phyloP scores from a whole-genome alignment of 768 basidiomycete genomes.

The Postia placenta region DNA sequence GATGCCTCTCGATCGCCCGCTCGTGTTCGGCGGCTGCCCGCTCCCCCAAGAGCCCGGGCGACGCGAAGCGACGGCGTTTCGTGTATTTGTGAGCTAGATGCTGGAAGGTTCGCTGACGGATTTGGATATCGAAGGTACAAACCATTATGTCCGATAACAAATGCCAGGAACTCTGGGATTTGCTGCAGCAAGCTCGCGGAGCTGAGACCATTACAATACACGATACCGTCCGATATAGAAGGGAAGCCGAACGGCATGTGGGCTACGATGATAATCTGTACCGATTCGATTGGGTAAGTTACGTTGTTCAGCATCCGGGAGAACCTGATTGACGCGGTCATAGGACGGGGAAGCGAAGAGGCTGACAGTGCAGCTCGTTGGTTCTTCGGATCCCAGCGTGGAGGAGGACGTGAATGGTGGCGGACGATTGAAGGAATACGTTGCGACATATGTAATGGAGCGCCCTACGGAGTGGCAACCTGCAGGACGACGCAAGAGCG shows the following conservation, averaged over 20 bases:
- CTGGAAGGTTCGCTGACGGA: background rate
- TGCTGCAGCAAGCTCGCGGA: slow-evolving; percentile 61
- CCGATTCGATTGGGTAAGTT: slow-evolving; percentile 72
- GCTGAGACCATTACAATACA: slow-evolving; percentile 48
- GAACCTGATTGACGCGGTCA: slow-evolving; percentile 3
- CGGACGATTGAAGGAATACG: slow-evolving; percentile 69
- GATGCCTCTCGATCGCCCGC: too few relatives aligned
- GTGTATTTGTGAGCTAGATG: background rate
- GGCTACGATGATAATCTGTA: slow-evolving; percentile 75
- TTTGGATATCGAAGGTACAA: slow-evolving; percentile 55
- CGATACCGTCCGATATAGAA: slow-evolving; percentile 70
- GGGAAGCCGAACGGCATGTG: slow-evolving; percentile 72
- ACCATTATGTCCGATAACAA: slow-evolving; percentile 78
- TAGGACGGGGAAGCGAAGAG: slow-evolving; percentile 51
- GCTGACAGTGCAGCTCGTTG: slow-evolving; percentile 57
- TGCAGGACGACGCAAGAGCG: slow-evolving; percentile 28
- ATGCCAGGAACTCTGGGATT: slow-evolving; percentile 78
- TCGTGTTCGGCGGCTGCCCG: too few relatives aligned
- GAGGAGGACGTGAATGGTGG: slow-evolving; percentile 42
- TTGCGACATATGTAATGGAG: slow-evolving; percentile 65
- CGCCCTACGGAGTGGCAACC: slow-evolving; percentile 70
- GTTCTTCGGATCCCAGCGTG: slow-evolving; percentile 59
- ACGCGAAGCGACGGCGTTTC: too few relatives aligned
- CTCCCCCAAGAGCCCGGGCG: too few relatives aligned
- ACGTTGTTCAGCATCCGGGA: background rate